Base-by-base conservation (phyloP, 306 rosid species). In the Quercus mongolica region DNA sequence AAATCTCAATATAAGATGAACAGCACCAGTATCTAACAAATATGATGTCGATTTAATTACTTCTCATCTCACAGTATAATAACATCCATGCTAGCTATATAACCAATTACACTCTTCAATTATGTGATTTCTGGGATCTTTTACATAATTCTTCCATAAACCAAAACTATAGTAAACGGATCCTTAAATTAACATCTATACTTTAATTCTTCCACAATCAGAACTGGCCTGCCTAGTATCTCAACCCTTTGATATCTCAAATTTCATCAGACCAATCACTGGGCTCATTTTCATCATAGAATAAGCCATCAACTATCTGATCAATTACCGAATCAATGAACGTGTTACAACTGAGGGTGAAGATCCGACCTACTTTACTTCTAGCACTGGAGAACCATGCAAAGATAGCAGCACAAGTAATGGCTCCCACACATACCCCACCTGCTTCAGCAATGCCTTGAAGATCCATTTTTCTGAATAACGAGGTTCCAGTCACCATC, bases 351-450 rank as follows among this genome's bases (percentile, higher is more conserved):
- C 90, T 74, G 9, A 88, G 6, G 20, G 86, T 85, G 84, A 95
- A 93, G 77, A 95, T 85, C 76, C 84, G 69, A 38, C 95, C 94
- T 14, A 95, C 97, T 79, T 84, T 86, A 81, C 52, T 85, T 26
- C 99, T 80, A 1, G 96, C 94, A 69, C 96, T 91, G 44, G 96
- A 77, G 59, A 91, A 86, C 94, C 91, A 93, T 12, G 99, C 99
- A 61, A 92, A 86, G 28, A 81, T 51, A 1, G 97, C 96, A 0
- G 99, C 99, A 11, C 80, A 76, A 5, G 88, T 61, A 35, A 93
- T 91, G 1, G 99, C 98, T 0, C 85, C 97, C 80, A 95, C 80
- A 81, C 99, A 88, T 33, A 86, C 90, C 69, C 92, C 97, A n/a
- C 84, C 94, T 0, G 92, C 98, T 73, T 92, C 93, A 20, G 87